These are phyloP conservation scores for Trichoderma sp. DNA, from an alignment of 2,329 filamentous ascomycete genomes.

Conservation along the genomic window DNA sequence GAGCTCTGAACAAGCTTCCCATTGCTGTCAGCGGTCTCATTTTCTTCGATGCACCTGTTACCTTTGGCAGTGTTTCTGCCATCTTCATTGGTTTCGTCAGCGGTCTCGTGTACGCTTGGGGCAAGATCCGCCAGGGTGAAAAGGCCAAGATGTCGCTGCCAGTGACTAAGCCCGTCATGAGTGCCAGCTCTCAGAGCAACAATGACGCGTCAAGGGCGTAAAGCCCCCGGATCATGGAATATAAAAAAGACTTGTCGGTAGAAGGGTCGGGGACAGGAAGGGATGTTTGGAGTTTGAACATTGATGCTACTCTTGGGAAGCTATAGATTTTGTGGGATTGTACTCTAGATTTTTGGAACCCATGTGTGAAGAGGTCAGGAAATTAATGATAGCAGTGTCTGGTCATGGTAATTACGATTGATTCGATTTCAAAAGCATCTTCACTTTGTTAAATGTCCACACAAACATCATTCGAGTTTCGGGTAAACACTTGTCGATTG, in stretches of 20 bases:
- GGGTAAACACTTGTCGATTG: background rate
- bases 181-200: slow-evolving; percentile 85
- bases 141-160: slow-evolving; percentile 70
- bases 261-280: background rate
- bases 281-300: slow-evolving; percentile 11
- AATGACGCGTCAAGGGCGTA: slow-evolving; percentile 69
- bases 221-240: background rate
- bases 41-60: slow-evolving; percentile 95
- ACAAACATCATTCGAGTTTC: background rate
- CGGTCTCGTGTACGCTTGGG: slow-evolving; percentile 78
- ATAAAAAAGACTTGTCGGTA: background rate
- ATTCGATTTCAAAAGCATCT: background rate
- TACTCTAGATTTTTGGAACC: slow-evolving; percentile 18
- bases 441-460: background rate
- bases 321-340: slow-evolving; percentile 18
- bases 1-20: slow-evolving; percentile 95
- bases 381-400: slow-evolving; percentile 10
- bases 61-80: slow-evolving; percentile 86
- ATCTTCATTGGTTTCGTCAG: slow-evolving; percentile 90
- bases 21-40: slow-evolving; percentile 89
- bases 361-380: slow-evolving; percentile 6
- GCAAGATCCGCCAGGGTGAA: slow-evolving; percentile 53
- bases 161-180: slow-evolving; percentile 67
- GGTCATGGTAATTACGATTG: slow-evolving; percentile 4
- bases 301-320: slow-evolving; percentile 15